These are phyloP conservation scores for Purpureocillium lavendulum DNA, from an alignment of 2,329 filamentous ascomycete genomes.

Conservation along the genomic window DNA sequence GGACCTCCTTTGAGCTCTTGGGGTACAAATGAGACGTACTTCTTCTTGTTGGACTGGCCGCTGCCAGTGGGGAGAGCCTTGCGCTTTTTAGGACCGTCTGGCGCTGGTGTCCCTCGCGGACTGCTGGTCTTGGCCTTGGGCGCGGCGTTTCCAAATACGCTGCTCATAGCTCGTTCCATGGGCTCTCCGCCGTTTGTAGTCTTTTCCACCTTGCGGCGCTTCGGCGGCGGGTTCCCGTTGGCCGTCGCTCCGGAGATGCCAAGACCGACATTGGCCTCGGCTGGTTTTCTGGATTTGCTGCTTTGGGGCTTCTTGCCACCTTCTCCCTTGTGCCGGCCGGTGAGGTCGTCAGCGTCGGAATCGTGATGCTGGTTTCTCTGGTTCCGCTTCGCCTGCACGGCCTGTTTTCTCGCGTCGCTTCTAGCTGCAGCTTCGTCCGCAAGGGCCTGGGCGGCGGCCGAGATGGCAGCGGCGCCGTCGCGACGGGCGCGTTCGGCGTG, in stretches of 20 bases:
- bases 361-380: conserved; percentile 62
- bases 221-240: conserved; percentile 51
- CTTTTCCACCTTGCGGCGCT: conserved; percentile 78
- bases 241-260: conserved; percentile 51
- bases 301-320: conserved; percentile 53
- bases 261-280: conserved; percentile 50
- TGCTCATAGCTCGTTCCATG: conserved; percentile 63
- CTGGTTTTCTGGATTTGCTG: conserved; percentile 56
- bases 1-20: no score
- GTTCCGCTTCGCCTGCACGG: conserved; percentile 67
- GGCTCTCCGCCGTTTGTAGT: conserved; percentile 36
- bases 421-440: conserved; percentile 78
- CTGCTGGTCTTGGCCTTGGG: conserved; percentile 54
- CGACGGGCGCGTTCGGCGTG: conserved; percentile 67
- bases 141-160: conserved; percentile 39
- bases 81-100: conserved; percentile 63
- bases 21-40: conserved; percentile 5
- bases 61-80: conserved; percentile 59
- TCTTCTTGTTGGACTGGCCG: conserved; percentile 71
- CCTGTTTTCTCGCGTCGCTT: conserved; percentile 78
- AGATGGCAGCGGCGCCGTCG: conserved; percentile 70
- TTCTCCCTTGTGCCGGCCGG: conserved; percentile 38
- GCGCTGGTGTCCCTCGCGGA: conserved; percentile 59
- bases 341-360: conserved; percentile 69
- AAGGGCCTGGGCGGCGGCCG: conserved; percentile 66